Base-by-base conservation (phyloP, 768 basidiomycete species). In the Lentinus tigrinus region DNA sequence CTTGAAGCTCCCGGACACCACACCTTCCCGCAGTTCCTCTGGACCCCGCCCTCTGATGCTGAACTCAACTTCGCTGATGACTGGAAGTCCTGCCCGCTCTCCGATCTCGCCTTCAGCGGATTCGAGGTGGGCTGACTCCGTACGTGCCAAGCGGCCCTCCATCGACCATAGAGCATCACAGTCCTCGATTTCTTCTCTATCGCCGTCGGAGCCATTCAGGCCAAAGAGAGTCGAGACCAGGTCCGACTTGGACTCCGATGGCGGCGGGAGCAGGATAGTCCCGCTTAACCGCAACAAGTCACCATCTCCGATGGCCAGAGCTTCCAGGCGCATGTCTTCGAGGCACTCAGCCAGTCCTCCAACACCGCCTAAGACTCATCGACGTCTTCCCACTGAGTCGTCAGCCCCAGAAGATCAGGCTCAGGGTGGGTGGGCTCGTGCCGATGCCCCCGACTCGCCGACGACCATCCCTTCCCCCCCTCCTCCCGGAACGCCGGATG, bases 301-400 rank as follows among this genome's bases (percentile, higher is more conserved):
- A 13, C 70, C 89, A 4, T 91, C 89, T 4, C 88, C 89, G 3
- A 86, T 89, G 85, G 87, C 88, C 17, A 77, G 83, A 31, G 73
- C 71, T 14, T 65, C 70, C 11, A 66, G 70, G 13, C 69, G 74
- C 74, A 38, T 73, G 74, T n/a, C 66, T 71, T 24, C 74, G 50
- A 34, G 78, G 61, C 63, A 11, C 6, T 77, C 78, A 1, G 67
- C 67, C 0, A 70, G 72, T 37, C 77, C 80, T 3, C 78, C 79
- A 1, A 63, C 60, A 14, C 65, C 63, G 17, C 54, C 57, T 1
- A 61, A 52, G 14, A 21, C 52, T 3, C 47, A 60, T 31, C 65
- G 63, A 3, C 64, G 63, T 3, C 53, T 66, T 9, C 62, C 61
- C 3, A 62, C 60, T 14, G 63, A 66, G 11, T 54, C 61, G 5